Conservation (phyloP, 805 yeast species). For the Metschnikowia arizonensis region DNA sequence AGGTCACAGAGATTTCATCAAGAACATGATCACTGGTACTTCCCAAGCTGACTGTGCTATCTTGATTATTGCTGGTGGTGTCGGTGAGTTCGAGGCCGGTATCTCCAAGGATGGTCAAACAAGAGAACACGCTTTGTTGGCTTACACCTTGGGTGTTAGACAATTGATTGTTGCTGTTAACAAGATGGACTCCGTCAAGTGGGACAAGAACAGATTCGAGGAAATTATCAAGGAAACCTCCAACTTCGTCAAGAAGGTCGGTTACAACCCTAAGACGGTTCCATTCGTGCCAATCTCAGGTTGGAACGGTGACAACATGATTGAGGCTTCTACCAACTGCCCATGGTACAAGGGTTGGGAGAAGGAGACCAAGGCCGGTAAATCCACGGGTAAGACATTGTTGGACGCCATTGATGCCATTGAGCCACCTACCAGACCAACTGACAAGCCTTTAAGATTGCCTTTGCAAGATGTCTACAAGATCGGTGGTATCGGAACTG, state of each 20-base stretch:
- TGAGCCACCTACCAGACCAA: conserved; percentile 77
- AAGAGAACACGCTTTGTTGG: conserved; percentile 81
- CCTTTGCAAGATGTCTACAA: conserved; percentile 90
- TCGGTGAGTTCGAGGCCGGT: conserved; percentile 95
- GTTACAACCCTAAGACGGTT: conserved; percentile 77
- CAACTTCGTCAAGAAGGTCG: conserved; percentile 80
- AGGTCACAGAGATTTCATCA: conserved; percentile 95
- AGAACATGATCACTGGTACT: conserved; percentile 94
- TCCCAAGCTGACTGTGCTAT: conserved; percentile 92
- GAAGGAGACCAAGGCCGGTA: conserved; percentile 70
- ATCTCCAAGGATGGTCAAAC: conserved; percentile 94
- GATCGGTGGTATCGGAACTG: conserved; percentile 90
- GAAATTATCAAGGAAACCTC: conserved; percentile 74
- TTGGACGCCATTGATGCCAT: conserved; percentile 82
- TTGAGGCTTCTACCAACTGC: conserved; percentile 76
- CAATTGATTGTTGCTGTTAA: conserved; percentile 86
- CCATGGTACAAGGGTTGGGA: conserved; percentile 88
- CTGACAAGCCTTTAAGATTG: conserved; percentile 83
- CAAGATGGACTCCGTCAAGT: conserved; percentile 93
- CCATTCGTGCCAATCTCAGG: conserved; percentile 84
- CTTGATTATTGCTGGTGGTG: conserved; percentile 86
- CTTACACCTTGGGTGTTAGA: conserved; percentile 83
- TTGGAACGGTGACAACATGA: conserved; percentile 92
- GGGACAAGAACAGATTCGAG: conserved; percentile 77
- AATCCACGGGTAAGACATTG: conserved; percentile 71